A percentile compares a stretch with the other conserved stretches of the same genome.
Evolutionary conservation across 495 filamentous ascomycete genomes (phyloP).

Genomic region (Ramalina peruviana): DNA sequence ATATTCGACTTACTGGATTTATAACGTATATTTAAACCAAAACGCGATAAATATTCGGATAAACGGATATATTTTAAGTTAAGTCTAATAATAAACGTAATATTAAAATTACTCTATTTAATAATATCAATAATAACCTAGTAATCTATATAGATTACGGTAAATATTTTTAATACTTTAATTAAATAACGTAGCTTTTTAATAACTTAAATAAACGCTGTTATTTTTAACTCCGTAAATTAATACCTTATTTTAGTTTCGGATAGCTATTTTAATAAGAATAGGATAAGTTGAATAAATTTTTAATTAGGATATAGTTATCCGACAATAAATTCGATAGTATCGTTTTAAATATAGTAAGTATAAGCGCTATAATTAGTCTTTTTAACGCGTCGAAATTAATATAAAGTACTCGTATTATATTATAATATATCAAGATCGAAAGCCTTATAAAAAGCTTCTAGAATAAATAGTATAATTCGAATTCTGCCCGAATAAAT

Average conservation of each 20-base stretch:
- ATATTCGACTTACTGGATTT: slow-evolving; percentile 1
- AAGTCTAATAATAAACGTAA: not conserved
- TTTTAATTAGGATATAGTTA: slow-evolving; percentile 1
- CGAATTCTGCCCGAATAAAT: too few relatives aligned
- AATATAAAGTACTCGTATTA: not conserved
- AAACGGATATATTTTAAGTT: not conserved
- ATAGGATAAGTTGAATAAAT: not conserved
- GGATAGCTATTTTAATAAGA: not conserved
- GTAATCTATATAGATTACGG: slow-evolving; percentile 2
- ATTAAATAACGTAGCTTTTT: not conserved
- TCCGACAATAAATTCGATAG: not conserved
- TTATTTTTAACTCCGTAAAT: not conserved
- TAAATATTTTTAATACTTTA: not conserved
- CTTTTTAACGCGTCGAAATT: not conserved
- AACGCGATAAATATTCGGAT: not conserved
- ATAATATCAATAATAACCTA: not conserved
- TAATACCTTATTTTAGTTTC: not conserved
- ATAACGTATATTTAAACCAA: not conserved
- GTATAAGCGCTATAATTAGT: not conserved
- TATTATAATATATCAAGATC: not conserved
- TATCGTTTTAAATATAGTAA: not conserved
- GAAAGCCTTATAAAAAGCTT: not conserved
- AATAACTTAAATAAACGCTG: not conserved
- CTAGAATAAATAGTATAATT: not conserved
- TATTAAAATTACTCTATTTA: not conserved